Evolutionary conservation across 2,329 filamentous ascomycete species (phyloP).

Genomic region (Clarireedia homoeocarpa): DNA sequence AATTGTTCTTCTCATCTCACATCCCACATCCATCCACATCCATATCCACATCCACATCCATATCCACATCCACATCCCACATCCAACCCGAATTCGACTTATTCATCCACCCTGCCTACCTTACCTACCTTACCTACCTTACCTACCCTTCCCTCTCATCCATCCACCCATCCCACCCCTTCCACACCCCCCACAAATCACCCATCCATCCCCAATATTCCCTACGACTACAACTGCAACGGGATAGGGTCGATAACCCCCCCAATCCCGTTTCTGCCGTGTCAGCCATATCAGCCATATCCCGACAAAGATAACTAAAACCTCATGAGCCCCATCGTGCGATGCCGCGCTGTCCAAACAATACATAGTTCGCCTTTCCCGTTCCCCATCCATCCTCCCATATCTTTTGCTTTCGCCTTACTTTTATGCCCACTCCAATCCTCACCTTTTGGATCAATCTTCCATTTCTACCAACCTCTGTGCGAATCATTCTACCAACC

Average conservation of each 20-base stretch:
- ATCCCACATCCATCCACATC: too few species aligned
- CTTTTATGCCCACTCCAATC: conserved; percentile 17
- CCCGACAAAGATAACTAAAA: conserved; percentile 5
- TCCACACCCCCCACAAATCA: neutral
- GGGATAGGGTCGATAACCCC: neutral
- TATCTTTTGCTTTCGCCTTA: conserved; percentile 19
- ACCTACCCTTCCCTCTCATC: too few species aligned
- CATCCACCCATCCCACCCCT: neutral
- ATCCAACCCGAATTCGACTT: too few species aligned
- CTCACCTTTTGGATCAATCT: conserved; percentile 14
- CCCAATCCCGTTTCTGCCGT: conserved; percentile 6
- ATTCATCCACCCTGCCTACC: neutral
- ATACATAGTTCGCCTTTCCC: conserved; percentile 22
- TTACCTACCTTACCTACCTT: too few species aligned
- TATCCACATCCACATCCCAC: too few species aligned
- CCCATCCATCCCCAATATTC: neutral
- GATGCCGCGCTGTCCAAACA: conserved; percentile 13
- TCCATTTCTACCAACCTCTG: conserved; percentile 1
- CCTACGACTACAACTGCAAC: neutral
- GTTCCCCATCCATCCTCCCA: conserved; percentile 13
- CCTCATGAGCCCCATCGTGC: conserved; percentile 17
- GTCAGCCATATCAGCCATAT: conserved; percentile 11
- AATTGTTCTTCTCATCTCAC: too few species aligned
- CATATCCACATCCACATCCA: too few species aligned
- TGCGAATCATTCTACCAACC: too few species aligned